Evolutionary conservation across 352 stramenopile species (phyloP), one percentile per base, ranked within the genome.

Genomic region (Phytophthora pluvialis): DNA sequence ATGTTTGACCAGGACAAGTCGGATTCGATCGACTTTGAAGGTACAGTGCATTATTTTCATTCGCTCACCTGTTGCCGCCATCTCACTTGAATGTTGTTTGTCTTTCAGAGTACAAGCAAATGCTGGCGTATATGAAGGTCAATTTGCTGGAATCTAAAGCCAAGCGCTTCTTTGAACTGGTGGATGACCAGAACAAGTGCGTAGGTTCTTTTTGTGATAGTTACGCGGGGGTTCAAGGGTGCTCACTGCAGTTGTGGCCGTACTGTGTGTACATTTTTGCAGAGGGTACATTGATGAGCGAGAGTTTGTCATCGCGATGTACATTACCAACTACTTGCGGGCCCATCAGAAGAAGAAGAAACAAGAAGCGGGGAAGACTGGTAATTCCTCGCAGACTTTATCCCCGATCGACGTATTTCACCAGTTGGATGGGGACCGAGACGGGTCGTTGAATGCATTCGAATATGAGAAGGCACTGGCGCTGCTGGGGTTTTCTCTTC

Each of bases 1-100:
- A 77, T 93, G 50, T 93, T 93, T 50, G 84, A 93, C 36, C 67
- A 86, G 26, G 84, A 93, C 61, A 79, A 77, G 38, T 93, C 84
- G 33, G 78, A 90, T 60, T 88, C 82, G 28, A 93, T 93, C 48
- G 82, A 93, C 46, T 91, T 91, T 63, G 67, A 81, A 55, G 83
- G 83, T 92, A 59, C 8, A 35, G 15, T 7, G 16, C 8, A 3
- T 9, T 44, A 1, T 46, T 36, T 43, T 26, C 18, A 18, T 58
- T 28, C 18, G 11, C 5, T 16, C 3, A 36, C 18, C 2, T 36
- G 44, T 18, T 54, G 6, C 7, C 31, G 5, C 25, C 13, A 36
- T 40, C 52, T 64, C 25, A 62, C 45, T 40, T 44, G 2, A n/a
- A 58, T 42, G 8, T 21, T 61, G 16, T 50, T 33, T 48, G 16